Percentiles rank a stretch among this genome's conserved stretches.
Conservation (phyloP, 371 early-diverging fungal genomes). For the Zancudomyces culisetae region DNA sequence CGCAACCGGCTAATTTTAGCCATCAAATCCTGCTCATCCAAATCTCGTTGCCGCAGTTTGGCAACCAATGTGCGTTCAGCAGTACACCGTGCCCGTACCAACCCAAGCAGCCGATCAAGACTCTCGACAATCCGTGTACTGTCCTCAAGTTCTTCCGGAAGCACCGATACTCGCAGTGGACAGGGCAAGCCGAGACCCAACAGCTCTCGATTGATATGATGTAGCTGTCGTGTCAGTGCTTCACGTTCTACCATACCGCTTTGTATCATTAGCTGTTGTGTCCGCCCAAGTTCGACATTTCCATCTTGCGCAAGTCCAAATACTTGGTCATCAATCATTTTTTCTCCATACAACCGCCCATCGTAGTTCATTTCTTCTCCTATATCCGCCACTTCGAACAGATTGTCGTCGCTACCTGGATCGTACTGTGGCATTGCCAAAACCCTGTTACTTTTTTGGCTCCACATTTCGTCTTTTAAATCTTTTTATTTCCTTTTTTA, state of each 20-base stretch:
- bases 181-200: constrained; percentile 20
- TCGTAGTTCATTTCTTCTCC: neutral
- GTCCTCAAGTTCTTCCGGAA: constrained; percentile 18
- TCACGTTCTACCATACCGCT: neutral
- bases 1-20: neutral
- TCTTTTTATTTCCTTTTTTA: neutral
- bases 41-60: constrained; percentile 13
- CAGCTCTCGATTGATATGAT: constrained; percentile 22
- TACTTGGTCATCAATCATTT: constrained; percentile 1
- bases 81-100: constrained; percentile 7
- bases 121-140: constrained; percentile 22
- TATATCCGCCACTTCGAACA: neutral
- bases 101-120: constrained; percentile 10
- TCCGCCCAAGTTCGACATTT: neutral
- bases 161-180: constrained; percentile 15
- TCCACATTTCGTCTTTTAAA: neutral
- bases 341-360: constrained; percentile 1
- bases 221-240: constrained; percentile 14
- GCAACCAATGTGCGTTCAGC: constrained; percentile 14
- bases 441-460: neutral
- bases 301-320: neutral
- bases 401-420: neutral
- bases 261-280: neutral
- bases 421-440: neutral
- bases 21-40: constrained; percentile 12